phyloP scores from a whole-genome alignment of 1,284 basidiomycete genomes.

The Phaffia rhodozyma region DNA sequence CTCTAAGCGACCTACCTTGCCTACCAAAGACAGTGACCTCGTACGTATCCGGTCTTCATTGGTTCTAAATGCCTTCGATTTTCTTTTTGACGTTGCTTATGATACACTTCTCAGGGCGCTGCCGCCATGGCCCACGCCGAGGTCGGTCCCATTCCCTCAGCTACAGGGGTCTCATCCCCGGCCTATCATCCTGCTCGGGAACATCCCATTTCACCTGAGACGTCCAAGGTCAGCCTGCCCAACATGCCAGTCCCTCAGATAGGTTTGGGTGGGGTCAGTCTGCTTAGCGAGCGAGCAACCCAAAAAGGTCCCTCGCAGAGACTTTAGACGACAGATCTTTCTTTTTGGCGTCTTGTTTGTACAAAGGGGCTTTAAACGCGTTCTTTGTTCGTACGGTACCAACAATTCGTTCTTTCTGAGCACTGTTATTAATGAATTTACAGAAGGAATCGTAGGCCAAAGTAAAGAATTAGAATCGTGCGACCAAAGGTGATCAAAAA shows the following conservation, averaged over 20 bases:
- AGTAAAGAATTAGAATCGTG: too few relatives aligned
- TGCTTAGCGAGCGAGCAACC: neutral
- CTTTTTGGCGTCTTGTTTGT: too few relatives aligned
- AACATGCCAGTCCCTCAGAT: neutral
- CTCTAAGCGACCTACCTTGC: neutral
- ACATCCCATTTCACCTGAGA: neutral
- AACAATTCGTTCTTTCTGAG: too few relatives aligned
- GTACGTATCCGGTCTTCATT: neutral
- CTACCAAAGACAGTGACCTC: neutral
- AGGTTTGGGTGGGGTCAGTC: slow-evolving; percentile 1
- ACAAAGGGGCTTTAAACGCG: too few relatives aligned
- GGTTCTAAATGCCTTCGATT: neutral
- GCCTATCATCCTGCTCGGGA: neutral
- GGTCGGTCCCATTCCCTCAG: neutral
- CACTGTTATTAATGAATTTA: too few relatives aligned
- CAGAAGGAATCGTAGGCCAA: too few relatives aligned
- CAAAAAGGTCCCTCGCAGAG: neutral
- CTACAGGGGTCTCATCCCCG: neutral
- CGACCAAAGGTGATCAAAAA: too few relatives aligned
- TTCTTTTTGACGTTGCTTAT: neutral
- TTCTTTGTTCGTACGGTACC: too few relatives aligned
- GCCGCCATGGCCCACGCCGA: too few relatives aligned
- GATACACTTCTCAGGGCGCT: neutral
- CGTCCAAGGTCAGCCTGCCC: neutral
- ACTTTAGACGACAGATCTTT: too few relatives aligned